A percentile compares a stretch with the other conserved stretches of the same genome.
phyloP scores from a whole-genome alignment of 495 filamentous ascomycete genomes.

The Jackrogersella multiformis region DNA sequence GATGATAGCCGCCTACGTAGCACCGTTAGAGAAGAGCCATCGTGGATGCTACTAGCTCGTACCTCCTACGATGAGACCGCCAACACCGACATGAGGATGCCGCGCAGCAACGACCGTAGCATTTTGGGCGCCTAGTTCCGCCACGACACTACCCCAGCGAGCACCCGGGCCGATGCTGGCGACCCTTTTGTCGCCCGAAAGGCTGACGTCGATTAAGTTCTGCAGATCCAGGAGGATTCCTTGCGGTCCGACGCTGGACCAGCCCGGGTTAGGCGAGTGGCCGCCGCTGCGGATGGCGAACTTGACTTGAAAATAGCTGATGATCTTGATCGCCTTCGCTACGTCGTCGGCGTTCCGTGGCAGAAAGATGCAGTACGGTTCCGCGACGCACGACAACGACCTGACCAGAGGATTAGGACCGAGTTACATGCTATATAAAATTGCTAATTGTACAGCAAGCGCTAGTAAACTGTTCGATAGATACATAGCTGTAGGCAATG shows the following conservation, averaged over 20 bases:
- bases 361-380: conserved; percentile 49
- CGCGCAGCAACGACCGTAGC: conserved; percentile 51
- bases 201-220: conserved; percentile 48
- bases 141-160: conserved; percentile 53
- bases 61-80: no score
- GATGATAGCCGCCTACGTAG: no score
- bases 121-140: conserved; percentile 37
- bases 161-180: conserved; percentile 53
- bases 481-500: no score
- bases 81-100: conserved; percentile 49
- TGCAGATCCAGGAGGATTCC: conserved; percentile 59
- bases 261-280: conserved; percentile 48
- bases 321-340: conserved; percentile 34
- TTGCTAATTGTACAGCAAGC: no score
- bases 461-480: no score
- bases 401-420: no score
- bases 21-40: no score
- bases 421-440: no score
- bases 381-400: conserved; percentile 26
- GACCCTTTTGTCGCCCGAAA: conserved; percentile 43
- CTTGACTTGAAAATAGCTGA: conserved; percentile 7
- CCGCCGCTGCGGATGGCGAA: conserved; percentile 60
- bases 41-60: no score
- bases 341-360: conserved; percentile 45
- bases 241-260: conserved; percentile 45